Evolutionary conservation across 306 rosid genomes (phyloP), one percentile per base, ranked within the genome.

Genomic region (Lagenaria siceraria): DNA sequence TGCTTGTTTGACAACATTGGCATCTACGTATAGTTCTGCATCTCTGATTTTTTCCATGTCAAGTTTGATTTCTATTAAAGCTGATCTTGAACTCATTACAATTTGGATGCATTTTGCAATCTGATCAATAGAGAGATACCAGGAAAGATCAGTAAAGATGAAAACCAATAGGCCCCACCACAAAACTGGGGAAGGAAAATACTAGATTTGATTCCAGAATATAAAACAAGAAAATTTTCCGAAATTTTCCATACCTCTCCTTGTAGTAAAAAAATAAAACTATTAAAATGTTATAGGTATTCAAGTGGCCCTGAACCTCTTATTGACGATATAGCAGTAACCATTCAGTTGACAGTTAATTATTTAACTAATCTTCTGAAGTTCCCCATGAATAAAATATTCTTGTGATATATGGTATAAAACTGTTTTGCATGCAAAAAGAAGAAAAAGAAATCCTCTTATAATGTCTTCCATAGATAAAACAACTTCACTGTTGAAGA

Each of bases 51-150:
- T 85, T 10, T 81, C 81, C 93, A 87, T 80, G 88, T 94, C 97
- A 82, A 91, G 95, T 21, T 87, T 79, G 65, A 93, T 78, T 52
- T 77, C 85, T 78, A 93, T 48, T 77, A 87, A 78, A 59, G 93
- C 94, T 63, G 64, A 74, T 84, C 88, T 89, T 27, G 90, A 74
- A 77, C 84, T 77, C 87, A 84, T 80, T 61, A 87, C 89, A 78
- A 81, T 84, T 78, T 90, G 86, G 64, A 91, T 90, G 78, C 87
- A 83, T 84, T 91, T 88, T 29, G 98, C 92, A 78, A 94, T 86
- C 98, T 94, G 88, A 78, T 85, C 18, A 7, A 64, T 19, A 54
- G 61, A 8, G 72, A 33, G 54, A 78, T 35, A 49, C 22, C 13
- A 35, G 15, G 52, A 77, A 77, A 42, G 33, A 79, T 64, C 29